Conservation (phyloP, 2,329 filamentous ascomycete genomes). For the Paramyrothecium sp. region DNA sequence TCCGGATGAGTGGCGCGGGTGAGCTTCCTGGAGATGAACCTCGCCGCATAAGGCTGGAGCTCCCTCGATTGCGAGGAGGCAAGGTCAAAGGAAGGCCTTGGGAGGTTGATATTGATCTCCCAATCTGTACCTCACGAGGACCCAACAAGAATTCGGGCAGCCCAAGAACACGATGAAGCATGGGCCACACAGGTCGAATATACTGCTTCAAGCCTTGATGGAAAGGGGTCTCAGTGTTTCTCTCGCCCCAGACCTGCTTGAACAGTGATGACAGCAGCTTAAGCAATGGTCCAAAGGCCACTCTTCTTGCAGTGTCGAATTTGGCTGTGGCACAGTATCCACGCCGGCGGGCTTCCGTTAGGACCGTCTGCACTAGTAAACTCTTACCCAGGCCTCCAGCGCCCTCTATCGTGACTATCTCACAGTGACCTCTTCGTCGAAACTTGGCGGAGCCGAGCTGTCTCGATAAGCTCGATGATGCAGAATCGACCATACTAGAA, state of each 20-base stretch:
- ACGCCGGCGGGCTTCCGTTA: constrained; percentile 57
- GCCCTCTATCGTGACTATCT: constrained; percentile 61
- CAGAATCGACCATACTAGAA: constrained; percentile 42
- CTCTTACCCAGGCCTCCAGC: constrained; percentile 65
- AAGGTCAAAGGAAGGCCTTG: constrained; percentile 18
- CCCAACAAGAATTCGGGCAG: constrained; percentile 70
- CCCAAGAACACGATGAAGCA: constrained; percentile 59
- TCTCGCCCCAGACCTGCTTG: constrained; percentile 66
- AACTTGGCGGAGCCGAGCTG: constrained; percentile 59
- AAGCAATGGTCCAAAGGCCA: constrained; percentile 61
- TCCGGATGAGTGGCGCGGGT: constrained; percentile 31
- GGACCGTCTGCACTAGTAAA: constrained; percentile 61
- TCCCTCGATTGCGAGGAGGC: constrained; percentile 27
- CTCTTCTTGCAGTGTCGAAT: constrained; percentile 60
- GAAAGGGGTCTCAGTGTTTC: constrained; percentile 63
- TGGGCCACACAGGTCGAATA: constrained; percentile 62
- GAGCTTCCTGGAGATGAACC: constrained; percentile 49
- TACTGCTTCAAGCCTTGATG: constrained; percentile 62
- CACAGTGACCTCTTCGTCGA: constrained; percentile 60
- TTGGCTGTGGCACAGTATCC: constrained; percentile 67
- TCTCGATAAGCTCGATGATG: constrained; percentile 49
- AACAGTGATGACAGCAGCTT: constrained; percentile 66
- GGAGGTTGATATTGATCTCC: constrained; percentile 35
- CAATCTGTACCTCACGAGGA: constrained; percentile 35
- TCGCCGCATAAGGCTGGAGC: constrained; percentile 36